Conservation (phyloP, 371 early-diverging fungal genomes). For the Paraphysoderma sedebokerense region DNA sequence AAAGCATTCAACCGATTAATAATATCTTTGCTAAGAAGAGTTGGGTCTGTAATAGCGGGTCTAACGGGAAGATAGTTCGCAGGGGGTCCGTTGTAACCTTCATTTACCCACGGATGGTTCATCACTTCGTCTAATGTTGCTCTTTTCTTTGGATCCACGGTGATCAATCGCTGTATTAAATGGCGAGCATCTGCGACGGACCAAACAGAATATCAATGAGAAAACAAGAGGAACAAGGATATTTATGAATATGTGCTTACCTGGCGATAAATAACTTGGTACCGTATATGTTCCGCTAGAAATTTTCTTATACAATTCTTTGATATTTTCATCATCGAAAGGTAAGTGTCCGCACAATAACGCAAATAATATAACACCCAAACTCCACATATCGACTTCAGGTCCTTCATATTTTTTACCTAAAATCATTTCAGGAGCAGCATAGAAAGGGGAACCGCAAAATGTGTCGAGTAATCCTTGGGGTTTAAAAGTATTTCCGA, state of each 20-base stretch:
- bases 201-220: not conserved
- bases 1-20: slow-evolving; percentile 17
- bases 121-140: slow-evolving; percentile 30
- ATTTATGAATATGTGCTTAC: slow-evolving; percentile 12
- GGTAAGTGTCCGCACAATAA: slow-evolving; percentile 25
- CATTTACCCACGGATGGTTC: slow-evolving; percentile 27
- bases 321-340: slow-evolving; percentile 36
- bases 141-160: slow-evolving; percentile 26
- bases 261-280: slow-evolving; percentile 24
- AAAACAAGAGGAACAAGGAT: too few species aligned
- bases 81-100: slow-evolving; percentile 20
- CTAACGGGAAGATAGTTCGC: slow-evolving; percentile 23
- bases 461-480: slow-evolving; percentile 49
- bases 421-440: slow-evolving; percentile 34
- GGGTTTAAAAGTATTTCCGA: slow-evolving; percentile 49
- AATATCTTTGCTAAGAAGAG: slow-evolving; percentile 14
- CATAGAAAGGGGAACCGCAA: slow-evolving; percentile 49
- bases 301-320: slow-evolving; percentile 33
- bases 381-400: slow-evolving; percentile 47
- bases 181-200: slow-evolving; percentile 9
- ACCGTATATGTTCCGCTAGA: slow-evolving; percentile 20
- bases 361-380: slow-evolving; percentile 31
- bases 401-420: slow-evolving; percentile 40
- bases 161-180: slow-evolving; percentile 25
- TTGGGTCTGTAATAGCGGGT: slow-evolving; percentile 8